A percentile compares a stretch with the other conserved stretches of the same genome.
phyloP scores from a whole-genome alignment of 2,329 filamentous ascomycete genomes.

The Rutstroemia sp. region DNA sequence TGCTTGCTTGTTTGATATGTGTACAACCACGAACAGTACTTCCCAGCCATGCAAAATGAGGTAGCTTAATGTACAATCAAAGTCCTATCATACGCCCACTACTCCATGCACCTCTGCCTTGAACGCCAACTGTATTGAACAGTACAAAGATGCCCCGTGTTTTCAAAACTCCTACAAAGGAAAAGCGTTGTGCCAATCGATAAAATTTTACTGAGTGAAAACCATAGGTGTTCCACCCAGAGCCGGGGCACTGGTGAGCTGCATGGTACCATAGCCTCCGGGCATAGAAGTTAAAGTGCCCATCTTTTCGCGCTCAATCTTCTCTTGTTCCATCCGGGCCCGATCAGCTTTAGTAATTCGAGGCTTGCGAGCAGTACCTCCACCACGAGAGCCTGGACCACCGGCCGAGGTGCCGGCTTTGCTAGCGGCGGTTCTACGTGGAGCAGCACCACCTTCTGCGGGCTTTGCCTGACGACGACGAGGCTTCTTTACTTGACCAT shows the following conservation, averaged over 20 bases:
- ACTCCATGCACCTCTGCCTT: conserved; percentile 2
- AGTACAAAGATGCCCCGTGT: neutral
- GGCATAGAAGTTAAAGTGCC: conserved; percentile 25
- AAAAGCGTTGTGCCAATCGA: neutral
- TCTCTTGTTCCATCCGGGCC: conserved; percentile 73
- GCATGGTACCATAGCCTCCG: conserved; percentile 22
- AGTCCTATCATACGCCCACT: neutral
- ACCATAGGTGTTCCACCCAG: conserved; percentile 30
- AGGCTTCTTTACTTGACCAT: conserved; percentile 65
- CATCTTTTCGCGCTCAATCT: conserved; percentile 59
- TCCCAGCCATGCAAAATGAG: neutral
- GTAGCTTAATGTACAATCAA: conserved; percentile 11
- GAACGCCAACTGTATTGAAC: conserved; percentile 4
- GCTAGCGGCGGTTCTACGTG: conserved; percentile 60
- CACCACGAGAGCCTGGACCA: conserved; percentile 65
- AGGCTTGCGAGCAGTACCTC: conserved; percentile 66
- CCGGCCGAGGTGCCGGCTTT: conserved; percentile 10
- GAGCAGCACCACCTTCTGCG: conserved; percentile 42
- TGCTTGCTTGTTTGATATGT: no score
- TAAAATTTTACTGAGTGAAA: conserved; percentile 24
- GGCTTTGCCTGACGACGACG: conserved; percentile 43
- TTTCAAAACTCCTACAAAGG: conserved; percentile 4
- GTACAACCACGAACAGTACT: no score
- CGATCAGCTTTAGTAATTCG: conserved; percentile 82
- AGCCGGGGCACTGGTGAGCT: conserved; percentile 22